Base-by-base conservation (phyloP, 2,329 filamentous ascomycete species). In the Paecilomyces dactylethromorphus region DNA sequence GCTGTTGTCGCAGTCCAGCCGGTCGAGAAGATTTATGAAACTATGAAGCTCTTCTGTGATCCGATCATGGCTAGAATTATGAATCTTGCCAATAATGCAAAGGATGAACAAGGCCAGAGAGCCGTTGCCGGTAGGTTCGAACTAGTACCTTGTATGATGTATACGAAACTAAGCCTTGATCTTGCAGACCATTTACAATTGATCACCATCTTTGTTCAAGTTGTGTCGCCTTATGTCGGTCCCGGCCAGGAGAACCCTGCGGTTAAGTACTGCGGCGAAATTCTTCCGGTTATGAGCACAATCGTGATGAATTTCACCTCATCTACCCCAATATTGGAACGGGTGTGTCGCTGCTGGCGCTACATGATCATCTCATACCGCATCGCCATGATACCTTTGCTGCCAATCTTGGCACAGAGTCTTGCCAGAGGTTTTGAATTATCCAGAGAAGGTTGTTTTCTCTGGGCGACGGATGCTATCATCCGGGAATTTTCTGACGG, bases 381-480 rank as follows among this genome's bases (percentile, higher is more conserved):
- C 64, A 94, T 89, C 1, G 89, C 89, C 55, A 96, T 95, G 81
- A 85, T 89, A 13, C 92, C 93, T 24, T 78, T 99, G 53, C 82
- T 99, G 52, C 89, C 90, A 0, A 84, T 86, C 21, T 86, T 99
- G 76, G 95, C 94, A 18, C 90, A 93, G 66, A 95, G 93, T 74
- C 84, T 99, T 59, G 91, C 91, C 1, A 83, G 82, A 63, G 92
- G 93, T 3, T 99, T 99, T 72, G 84, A 89, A 58, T 83, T 84
- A 18, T 97, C 93, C 11, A 85, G 87, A 61, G 93, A 99, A 75
- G 94, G 94, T 12, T 97, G 93, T 73, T 99, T 99, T 82, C 81
- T 99, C n/a, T 99, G 94, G 94, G 93, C 94, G 1, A 97, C 93
- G 1, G 90, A 92, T 64, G 91, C 93, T 8, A 95, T 99, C 62